Percentiles rank a stretch among this genome's conserved stretches.
phyloP scores from a whole-genome alignment of 163 green algal species.

The Volvox carteri region DNA sequence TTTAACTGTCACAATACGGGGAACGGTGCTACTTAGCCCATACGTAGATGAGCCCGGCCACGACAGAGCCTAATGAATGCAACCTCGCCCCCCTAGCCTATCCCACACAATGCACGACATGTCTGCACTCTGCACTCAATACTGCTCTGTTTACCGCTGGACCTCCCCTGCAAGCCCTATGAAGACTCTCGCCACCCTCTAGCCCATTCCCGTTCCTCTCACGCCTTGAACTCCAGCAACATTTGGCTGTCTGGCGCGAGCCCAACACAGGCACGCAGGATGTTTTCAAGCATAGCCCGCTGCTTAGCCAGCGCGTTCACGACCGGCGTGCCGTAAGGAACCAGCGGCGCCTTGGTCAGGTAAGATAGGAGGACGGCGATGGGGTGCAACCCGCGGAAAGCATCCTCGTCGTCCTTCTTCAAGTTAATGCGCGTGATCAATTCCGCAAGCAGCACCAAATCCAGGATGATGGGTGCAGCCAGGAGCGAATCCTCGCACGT shows the following conservation, averaged over 20 bases:
- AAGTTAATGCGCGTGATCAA: conserved; percentile 94
- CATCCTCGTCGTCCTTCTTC: conserved; percentile 82
- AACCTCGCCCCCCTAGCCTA: too few relatives aligned
- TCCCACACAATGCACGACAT: too few relatives aligned
- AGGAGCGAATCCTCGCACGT: conserved; percentile 99
- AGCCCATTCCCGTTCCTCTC: not conserved
- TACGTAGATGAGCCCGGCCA: not conserved
- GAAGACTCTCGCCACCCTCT: too few relatives aligned
- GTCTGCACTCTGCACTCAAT: too few relatives aligned
- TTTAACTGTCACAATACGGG: not conserved
- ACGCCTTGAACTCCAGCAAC: conserved; percentile 93
- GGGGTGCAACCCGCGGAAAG: conserved; percentile 92
- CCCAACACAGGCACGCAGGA: conserved; percentile 96
- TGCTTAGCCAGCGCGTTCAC: conserved; percentile 98
- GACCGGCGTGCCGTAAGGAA: conserved; percentile 92
- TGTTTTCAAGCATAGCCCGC: conserved; percentile 98
- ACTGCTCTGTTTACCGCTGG: too few relatives aligned
- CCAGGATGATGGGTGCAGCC: conserved; percentile 98
- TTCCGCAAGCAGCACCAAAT: conserved; percentile 98
- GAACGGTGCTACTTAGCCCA: not conserved
- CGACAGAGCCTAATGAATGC: not conserved
- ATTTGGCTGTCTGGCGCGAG: conserved; percentile 98
- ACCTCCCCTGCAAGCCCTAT: too few relatives aligned
- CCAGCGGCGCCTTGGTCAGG: conserved; percentile 96
- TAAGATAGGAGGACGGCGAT: conserved; percentile 96